Evolutionary conservation across 495 filamentous ascomycete species (phyloP).

Genomic region (Aspergillus conjunctus): DNA sequence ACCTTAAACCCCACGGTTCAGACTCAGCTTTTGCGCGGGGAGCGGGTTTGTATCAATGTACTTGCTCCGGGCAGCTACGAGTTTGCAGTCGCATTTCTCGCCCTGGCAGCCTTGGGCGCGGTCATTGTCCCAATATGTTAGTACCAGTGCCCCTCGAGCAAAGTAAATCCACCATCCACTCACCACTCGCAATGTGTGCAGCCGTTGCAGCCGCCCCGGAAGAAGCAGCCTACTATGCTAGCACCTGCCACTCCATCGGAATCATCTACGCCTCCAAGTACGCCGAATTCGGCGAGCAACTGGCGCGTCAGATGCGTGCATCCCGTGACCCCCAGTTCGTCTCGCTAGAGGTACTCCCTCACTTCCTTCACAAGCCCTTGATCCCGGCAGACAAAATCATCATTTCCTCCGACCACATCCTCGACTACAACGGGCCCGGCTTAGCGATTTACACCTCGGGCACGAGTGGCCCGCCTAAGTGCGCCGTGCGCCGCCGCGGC

Average conservation of each 20-base stretch:
- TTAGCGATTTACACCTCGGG: slow-evolving; percentile 5
- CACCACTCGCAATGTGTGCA: background rate
- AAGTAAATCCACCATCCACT: background rate
- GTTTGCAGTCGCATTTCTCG: slow-evolving; percentile 2
- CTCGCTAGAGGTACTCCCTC: background rate
- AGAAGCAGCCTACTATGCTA: background rate
- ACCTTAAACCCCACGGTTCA: background rate
- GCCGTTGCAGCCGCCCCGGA: background rate
- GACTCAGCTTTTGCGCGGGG: background rate
- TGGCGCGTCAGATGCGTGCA: background rate
- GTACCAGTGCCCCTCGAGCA: background rate
- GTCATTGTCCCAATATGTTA: slow-evolving; percentile 4
- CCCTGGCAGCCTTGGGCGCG: slow-evolving; percentile 2
- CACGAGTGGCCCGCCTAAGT: slow-evolving; percentile 2
- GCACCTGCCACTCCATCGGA: background rate
- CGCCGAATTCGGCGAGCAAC: background rate
- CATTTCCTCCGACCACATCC: background rate
- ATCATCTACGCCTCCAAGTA: background rate
- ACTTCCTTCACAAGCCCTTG: background rate
- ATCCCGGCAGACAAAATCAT: background rate
- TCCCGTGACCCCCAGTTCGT: background rate
- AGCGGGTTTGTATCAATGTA: background rate
- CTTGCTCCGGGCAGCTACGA: slow-evolving; percentile 5
- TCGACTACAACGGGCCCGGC: background rate
- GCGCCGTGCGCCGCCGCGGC: background rate